Percentiles rank a stretch among this genome's conserved stretches.
phyloP scores from a whole-genome alignment of 495 filamentous ascomycete genomes.

The Achaetomiella virescens region DNA sequence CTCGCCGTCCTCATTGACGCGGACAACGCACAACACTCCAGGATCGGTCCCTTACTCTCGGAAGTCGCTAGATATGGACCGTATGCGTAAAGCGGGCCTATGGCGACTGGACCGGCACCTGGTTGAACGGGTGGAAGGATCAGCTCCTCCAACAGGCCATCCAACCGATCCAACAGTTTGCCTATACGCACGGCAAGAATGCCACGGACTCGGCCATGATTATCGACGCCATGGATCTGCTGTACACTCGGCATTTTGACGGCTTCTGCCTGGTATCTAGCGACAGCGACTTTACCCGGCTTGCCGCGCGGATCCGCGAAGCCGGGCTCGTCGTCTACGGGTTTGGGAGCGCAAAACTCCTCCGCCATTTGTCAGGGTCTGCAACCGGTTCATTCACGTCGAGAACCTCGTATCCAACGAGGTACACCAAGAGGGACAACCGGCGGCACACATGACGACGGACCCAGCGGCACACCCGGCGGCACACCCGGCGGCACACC shows the following conservation, averaged over 20 bases:
- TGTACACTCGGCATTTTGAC: slow-evolving; percentile 16
- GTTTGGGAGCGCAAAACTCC: slow-evolving; percentile 20
- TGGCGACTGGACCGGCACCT: slow-evolving; percentile 19
- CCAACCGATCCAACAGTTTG: slow-evolving; percentile 22
- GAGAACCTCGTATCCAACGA: slow-evolving; percentile 8
- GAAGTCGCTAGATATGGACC: slow-evolving; percentile 17
- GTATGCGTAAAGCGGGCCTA: slow-evolving; percentile 9
- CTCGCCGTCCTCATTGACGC: slow-evolving; percentile 17
- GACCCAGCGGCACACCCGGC: too few relatives aligned
- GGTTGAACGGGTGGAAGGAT: slow-evolving; percentile 18
- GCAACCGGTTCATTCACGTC: slow-evolving; percentile 19
- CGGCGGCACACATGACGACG: background rate
- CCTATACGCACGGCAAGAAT: slow-evolving; percentile 19
- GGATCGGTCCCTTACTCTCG: background rate
- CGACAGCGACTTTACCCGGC: slow-evolving; percentile 22
- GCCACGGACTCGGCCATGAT: slow-evolving; percentile 19
- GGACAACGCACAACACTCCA: slow-evolving; percentile 6
- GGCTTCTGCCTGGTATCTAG: slow-evolving; percentile 22
- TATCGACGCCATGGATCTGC: slow-evolving; percentile 23
- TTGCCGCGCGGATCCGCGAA: slow-evolving; percentile 18
- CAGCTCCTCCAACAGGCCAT: slow-evolving; percentile 14
- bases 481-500: too few relatives aligned
- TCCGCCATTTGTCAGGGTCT: slow-evolving; percentile 15
- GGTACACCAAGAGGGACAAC: background rate
- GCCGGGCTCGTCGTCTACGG: slow-evolving; percentile 21